phyloP scores from a whole-genome alignment of 1,139 yeast genomes.

The Nakaseomyces delphensis region DNA sequence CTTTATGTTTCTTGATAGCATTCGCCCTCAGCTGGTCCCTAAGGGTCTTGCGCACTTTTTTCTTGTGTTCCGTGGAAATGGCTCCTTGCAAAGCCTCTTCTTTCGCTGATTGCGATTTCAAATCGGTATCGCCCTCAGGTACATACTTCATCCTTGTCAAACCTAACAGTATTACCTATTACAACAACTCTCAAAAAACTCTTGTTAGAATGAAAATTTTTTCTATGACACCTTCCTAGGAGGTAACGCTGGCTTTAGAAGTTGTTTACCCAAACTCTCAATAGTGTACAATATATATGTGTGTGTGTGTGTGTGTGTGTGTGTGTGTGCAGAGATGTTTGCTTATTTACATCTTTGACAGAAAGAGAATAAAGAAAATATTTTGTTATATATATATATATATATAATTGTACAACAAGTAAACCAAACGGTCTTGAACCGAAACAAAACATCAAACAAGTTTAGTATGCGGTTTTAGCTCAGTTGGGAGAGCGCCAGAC shows the following conservation, averaged over 20 bases:
- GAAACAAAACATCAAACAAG: no score
- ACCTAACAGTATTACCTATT: no score
- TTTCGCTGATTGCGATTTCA: constrained; percentile 17
- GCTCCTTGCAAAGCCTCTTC: constrained; percentile 20
- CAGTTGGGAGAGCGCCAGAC: constrained; percentile 18
- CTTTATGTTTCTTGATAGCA: constrained; percentile 24
- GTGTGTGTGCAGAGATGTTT: no score
- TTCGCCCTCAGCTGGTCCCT: constrained; percentile 25
- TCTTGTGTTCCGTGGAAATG: constrained; percentile 20
- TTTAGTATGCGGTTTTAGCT: constrained; percentile 13
- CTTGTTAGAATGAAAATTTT: no score
- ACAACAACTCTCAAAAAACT: no score
- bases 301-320: no score
- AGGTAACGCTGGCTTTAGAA: no score
- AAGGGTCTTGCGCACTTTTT: constrained; percentile 22
- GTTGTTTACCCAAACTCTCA: no score
- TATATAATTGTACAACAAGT: neutral
- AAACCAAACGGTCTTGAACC: neutral
- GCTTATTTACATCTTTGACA: neutral
- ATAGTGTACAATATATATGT: no score
- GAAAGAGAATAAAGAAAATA: neutral
- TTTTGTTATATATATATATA: no score
- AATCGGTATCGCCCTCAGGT: constrained; percentile 24
- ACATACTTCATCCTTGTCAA: constrained; percentile 14
- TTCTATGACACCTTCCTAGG: no score